Conservation (phyloP, 441 rosid species). For the Adansonia madagascariensis region DNA sequence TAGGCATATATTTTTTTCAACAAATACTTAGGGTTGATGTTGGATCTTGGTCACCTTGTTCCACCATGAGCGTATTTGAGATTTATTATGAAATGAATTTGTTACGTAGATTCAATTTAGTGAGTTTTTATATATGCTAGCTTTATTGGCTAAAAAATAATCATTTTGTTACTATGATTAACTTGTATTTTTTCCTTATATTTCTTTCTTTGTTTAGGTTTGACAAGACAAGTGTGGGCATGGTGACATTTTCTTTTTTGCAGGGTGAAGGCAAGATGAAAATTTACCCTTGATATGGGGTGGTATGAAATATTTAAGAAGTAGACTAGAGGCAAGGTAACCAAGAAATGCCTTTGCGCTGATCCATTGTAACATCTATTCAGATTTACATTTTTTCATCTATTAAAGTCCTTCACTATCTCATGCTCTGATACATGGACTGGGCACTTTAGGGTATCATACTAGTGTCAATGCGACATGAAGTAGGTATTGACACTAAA, state of each 20-base stretch:
- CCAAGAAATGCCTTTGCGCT: neutral
- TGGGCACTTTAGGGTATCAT: too few species aligned
- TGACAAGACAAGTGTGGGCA: neutral
- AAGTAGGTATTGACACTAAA: too few species aligned
- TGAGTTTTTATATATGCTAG: neutral
- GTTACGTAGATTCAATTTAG: neutral
- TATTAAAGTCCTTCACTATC: constrained; percentile 3
- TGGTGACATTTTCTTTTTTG: neutral
- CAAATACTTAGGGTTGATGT: neutral
- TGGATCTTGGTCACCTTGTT: neutral
- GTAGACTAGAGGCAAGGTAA: neutral
- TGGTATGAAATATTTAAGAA: neutral
- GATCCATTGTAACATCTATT: neutral
- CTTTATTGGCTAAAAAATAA: neutral
- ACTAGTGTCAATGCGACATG: too few species aligned
- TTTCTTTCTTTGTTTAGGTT: neutral
- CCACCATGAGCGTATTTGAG: neutral
- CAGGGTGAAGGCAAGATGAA: neutral
- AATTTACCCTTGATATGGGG: neutral
- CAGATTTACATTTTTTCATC: neutral
- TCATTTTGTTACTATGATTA: neutral
- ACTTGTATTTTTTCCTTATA: neutral
- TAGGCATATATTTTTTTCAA: neutral
- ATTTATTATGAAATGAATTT: neutral
- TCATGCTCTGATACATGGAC: neutral